These are phyloP conservation scores for Aspergillaceae sp. DNA, from an alignment of 2,329 filamentous ascomycete species.

Conservation along the genomic window DNA sequence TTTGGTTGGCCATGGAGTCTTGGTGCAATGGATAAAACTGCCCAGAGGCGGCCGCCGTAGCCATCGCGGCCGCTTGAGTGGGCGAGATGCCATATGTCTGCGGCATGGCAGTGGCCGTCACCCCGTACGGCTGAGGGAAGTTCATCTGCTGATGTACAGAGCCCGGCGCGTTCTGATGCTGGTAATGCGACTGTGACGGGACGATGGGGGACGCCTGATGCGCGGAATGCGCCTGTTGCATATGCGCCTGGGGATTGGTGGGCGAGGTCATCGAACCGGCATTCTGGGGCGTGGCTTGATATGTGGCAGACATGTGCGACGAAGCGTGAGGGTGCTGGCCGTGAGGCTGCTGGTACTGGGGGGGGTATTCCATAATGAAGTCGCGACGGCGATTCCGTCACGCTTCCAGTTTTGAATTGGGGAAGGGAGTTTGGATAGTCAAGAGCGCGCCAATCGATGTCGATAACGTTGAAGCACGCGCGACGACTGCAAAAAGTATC, in stretches of 20 bases:
- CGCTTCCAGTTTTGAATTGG: constrained; percentile 14
- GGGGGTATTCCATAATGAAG: constrained; percentile 64
- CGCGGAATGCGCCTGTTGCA: constrained; percentile 49
- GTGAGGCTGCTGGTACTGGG: constrained; percentile 59
- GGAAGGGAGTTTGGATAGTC: constrained; percentile 10
- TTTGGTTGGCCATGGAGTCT: constrained; percentile 58
- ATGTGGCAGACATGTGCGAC: constrained; percentile 51
- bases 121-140: constrained; percentile 71
- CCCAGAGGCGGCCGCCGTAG: constrained; percentile 82
- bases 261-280: constrained; percentile 59
- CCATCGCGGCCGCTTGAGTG: constrained; percentile 87
- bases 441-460: constrained; percentile 8
- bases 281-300: constrained; percentile 52
- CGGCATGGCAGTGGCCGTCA: constrained; percentile 61
- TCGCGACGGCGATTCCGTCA: constrained; percentile 19
- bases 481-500: too few relatives aligned
- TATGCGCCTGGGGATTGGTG: constrained; percentile 59
- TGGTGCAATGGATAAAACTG: constrained; percentile 67
- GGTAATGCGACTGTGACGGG: constrained; percentile 63
- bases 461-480: not conserved
- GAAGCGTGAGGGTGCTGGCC: constrained; percentile 54
- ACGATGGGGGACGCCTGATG: constrained; percentile 73
- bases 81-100: constrained; percentile 66
- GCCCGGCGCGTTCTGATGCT: constrained; percentile 54
- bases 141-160: constrained; percentile 61